These are phyloP conservation scores for Stramenopiles sp. DNA, from an alignment of 352 stramenopile species.

Conservation along the genomic window DNA sequence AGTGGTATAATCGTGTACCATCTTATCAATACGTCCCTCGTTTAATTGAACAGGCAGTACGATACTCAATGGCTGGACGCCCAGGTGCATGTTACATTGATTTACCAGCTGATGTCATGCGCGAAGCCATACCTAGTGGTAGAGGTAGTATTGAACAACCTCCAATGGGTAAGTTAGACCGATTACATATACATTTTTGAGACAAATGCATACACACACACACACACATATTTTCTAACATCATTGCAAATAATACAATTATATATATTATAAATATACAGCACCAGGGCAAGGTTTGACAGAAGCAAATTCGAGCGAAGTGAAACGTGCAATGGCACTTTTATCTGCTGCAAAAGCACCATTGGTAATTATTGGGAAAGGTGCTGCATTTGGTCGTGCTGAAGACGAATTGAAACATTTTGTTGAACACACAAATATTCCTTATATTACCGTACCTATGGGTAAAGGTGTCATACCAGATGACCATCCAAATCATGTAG, in stretches of 20 bases:
- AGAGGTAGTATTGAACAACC: too few relatives aligned
- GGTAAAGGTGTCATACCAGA: slow-evolving; percentile 17
- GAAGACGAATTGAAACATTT: slow-evolving; percentile 8
- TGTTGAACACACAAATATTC: slow-evolving; percentile 12
- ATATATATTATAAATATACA: neutral
- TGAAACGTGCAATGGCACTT: neutral
- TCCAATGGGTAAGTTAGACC: too few relatives aligned
- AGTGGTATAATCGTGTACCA: neutral
- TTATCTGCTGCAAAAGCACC: neutral
- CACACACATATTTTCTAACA: too few relatives aligned
- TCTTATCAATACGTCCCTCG: slow-evolving; percentile 11
- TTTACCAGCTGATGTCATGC: slow-evolving; percentile 10
- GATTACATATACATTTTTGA: too few relatives aligned
- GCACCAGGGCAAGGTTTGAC: neutral
- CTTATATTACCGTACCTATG: slow-evolving; percentile 16
- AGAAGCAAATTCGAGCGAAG: neutral
- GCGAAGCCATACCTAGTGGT: neutral
- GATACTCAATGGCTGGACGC: slow-evolving; percentile 12
- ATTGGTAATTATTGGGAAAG: slow-evolving; percentile 17
- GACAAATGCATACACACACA: too few relatives aligned
- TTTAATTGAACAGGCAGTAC: slow-evolving; percentile 17
- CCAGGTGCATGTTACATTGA: slow-evolving; percentile 18
- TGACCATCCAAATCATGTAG: slow-evolving; percentile 12
- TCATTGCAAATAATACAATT: too few relatives aligned
- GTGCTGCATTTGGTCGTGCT: slow-evolving; percentile 9